phyloP scores from a whole-genome alignment of 768 basidiomycete species.

The Serendipita sp. region DNA sequence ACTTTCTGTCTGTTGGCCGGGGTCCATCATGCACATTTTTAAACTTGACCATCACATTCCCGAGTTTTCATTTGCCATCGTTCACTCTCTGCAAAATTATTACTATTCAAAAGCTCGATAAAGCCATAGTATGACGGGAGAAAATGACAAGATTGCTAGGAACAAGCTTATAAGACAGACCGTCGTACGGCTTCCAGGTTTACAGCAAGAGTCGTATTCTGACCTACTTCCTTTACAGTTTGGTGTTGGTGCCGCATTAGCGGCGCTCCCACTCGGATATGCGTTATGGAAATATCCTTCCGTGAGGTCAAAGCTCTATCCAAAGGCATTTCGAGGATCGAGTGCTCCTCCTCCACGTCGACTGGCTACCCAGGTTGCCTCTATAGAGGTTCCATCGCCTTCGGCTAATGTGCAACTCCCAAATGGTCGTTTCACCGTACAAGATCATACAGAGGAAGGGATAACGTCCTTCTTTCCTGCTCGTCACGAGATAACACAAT shows the following conservation, averaged over 20 bases:
- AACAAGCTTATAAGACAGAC: no score
- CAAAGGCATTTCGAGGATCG: background rate
- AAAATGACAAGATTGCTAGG: no score
- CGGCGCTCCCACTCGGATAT: background rate
- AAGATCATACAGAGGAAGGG: background rate
- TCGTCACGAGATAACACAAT: background rate
- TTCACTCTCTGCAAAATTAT: no score
- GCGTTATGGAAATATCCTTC: background rate
- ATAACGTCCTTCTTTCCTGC: background rate
- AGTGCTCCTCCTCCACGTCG: background rate
- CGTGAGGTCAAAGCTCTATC: no score
- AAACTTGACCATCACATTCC: background rate
- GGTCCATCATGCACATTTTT: no score
- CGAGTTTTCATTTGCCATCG: no score
- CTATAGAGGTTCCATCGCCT: background rate
- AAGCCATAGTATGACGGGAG: no score
- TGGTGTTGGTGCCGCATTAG: background rate
- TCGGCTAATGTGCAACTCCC: background rate
- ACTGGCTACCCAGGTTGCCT: background rate
- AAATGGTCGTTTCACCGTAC: background rate
- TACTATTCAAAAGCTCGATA: no score
- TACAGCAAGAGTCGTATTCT: background rate
- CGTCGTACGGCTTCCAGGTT: no score
- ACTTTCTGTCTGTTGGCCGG: no score
- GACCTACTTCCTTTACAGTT: background rate